Evolutionary conservation across 768 basidiomycete genomes (phyloP).

Genomic region (Hygrophorus pudorinus): DNA sequence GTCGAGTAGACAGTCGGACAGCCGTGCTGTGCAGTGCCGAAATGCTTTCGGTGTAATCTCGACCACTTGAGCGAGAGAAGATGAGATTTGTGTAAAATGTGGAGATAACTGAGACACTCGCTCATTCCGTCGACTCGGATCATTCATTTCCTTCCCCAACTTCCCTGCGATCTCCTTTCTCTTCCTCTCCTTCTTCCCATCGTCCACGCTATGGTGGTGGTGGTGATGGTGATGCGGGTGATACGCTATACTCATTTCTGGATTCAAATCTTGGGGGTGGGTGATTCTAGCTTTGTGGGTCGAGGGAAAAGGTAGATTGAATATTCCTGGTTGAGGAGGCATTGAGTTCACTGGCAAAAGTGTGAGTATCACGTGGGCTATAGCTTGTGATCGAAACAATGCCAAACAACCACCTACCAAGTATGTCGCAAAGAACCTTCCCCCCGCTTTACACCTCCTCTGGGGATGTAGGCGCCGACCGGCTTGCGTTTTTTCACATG

Average conservation of each 20-base stretch:
- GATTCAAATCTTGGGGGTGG: slow-evolving; percentile 19
- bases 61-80: slow-evolving; percentile 29
- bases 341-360: slow-evolving; percentile 22
- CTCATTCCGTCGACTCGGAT: slow-evolving; percentile 75
- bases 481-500: slow-evolving; percentile 85
- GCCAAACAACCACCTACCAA: no score
- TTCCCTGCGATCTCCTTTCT: slow-evolving; percentile 62
- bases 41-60: slow-evolving; percentile 55
- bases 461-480: slow-evolving; percentile 50
- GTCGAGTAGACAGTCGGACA: slow-evolving; percentile 56
- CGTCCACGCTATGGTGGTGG: slow-evolving; percentile 21
- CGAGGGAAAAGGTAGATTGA: slow-evolving; percentile 48
- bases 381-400: no score
- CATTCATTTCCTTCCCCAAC: slow-evolving; percentile 62
- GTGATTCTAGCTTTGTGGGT: slow-evolving; percentile 22
- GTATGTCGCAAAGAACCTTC: slow-evolving; percentile 24
- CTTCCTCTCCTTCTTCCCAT: slow-evolving; percentile 53
- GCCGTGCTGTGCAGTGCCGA: slow-evolving; percentile 48
- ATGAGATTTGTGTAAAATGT: slow-evolving; percentile 1
- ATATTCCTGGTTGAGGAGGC: slow-evolving; percentile 65
- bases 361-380: not conserved
- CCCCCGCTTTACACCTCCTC: slow-evolving; percentile 48
- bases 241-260: slow-evolving; percentile 22
- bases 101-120: slow-evolving; percentile 23
- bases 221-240: slow-evolving; percentile 29